phyloP scores from a whole-genome alignment of 306 rosid species.

The Biancaea sappan region DNA sequence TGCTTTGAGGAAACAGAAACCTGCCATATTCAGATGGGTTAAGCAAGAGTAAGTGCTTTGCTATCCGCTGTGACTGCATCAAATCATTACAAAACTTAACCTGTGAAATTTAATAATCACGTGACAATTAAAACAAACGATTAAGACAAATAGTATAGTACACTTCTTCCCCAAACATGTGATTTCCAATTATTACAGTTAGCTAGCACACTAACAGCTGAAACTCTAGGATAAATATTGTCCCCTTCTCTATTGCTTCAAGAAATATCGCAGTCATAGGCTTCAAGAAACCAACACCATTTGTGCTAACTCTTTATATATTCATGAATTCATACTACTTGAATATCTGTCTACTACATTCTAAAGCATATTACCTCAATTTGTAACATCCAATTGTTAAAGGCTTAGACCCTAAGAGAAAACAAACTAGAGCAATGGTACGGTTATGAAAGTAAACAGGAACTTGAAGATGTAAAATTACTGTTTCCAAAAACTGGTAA shows the following conservation, averaged over 20 bases:
- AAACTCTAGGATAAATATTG: not conserved
- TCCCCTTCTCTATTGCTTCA: no score
- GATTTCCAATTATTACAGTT: not conserved
- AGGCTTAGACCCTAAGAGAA: conserved; percentile 23
- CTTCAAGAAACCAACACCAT: conserved; percentile 2
- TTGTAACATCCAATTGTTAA: not conserved
- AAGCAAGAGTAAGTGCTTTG: not conserved
- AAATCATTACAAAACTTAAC: not conserved
- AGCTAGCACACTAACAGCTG: not conserved
- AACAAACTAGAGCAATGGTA: not conserved
- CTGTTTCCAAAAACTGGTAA: not conserved
- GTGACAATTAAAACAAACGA: not conserved
- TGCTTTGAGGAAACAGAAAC: not conserved
- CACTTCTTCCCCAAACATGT: not conserved
- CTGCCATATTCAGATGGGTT: not conserved
- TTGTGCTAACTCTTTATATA: conserved; percentile 4
- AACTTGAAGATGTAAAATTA: conserved; percentile 1
- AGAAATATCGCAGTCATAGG: not conserved
- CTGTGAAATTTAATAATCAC: not conserved
- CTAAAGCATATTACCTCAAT: conserved; percentile 18
- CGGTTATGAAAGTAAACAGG: conserved; percentile 5
- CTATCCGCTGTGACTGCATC: not conserved
- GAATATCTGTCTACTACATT: conserved; percentile 13
- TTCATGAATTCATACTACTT: not conserved
- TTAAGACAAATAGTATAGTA: not conserved